Evolutionary conservation across 306 rosid species (phyloP), one percentile per base, ranked within the genome.

Genomic region (Parietaria judaica): DNA sequence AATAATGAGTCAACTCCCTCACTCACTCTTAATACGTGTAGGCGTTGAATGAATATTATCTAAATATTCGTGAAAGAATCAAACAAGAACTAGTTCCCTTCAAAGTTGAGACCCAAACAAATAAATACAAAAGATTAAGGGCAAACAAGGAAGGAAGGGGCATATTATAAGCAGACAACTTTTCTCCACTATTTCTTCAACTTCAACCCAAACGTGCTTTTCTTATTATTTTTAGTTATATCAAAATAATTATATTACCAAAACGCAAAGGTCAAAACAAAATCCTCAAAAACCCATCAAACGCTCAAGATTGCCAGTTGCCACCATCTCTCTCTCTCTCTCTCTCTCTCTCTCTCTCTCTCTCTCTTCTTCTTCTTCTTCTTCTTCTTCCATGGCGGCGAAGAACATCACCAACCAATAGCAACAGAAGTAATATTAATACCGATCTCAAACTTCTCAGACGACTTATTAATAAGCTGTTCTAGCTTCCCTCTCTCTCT

Each of bases 121-220:
- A 9, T 53, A 53, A 34, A n/a, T 1, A 56, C 6, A 36, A 10
- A 56, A 11, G 35, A 56, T 56, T 16, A 55, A 51, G 23, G 38
- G 10, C 9, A 55, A 17, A 52, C 35, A 53, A 17, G 9, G 17
- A 14, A 17, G 12, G 54, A 13, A 16, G 36, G 23, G 36, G 13
- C 4, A 15, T 34, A 17, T 14, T 12, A 1, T 7, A 45, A 72
- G 68, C 47, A 55, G 44, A 36, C 11, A 51, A 15, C 72, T 61
- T 61, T 72, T 17, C 57, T 68, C 9, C 64, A 39, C 23, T 14
- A 59, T 72, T 23, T 23, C 31, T 23, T 23, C 31, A 23, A 23
- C 31, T 23, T 72, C 77, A 76, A 68, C 72, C 71, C 59, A 71
- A 76, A 72, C 81, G 81, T 67, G 74, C 74, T 76, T 80, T 82